phyloP scores from a whole-genome alignment of 2,329 filamentous ascomycete genomes.

The Dactylonectria estremocensis region DNA sequence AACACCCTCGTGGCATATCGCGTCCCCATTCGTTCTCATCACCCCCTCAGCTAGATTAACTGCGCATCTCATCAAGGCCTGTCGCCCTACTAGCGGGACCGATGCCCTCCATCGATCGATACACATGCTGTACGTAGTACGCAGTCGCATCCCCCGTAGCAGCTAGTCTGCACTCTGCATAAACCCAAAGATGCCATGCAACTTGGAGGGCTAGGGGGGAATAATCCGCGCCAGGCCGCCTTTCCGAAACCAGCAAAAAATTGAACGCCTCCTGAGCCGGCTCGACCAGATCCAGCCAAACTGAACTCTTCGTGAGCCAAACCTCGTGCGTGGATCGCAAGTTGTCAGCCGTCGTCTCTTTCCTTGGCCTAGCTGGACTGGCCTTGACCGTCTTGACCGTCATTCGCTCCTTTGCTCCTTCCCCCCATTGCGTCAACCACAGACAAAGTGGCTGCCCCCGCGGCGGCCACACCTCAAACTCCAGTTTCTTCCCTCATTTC shows the following conservation, averaged over 20 bases:
- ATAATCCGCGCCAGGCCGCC: slow-evolving; percentile 6
- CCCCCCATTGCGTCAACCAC: slow-evolving; percentile 13
- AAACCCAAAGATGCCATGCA: slow-evolving; percentile 1
- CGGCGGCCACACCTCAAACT: neutral
- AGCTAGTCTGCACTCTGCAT: neutral
- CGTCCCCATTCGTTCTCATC: slow-evolving; percentile 24
- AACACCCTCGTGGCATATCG: slow-evolving; percentile 2
- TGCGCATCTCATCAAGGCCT: neutral
- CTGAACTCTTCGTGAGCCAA: slow-evolving; percentile 10
- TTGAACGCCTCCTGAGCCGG: slow-evolving; percentile 31
- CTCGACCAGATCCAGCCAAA: slow-evolving; percentile 1
- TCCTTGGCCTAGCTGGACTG: slow-evolving; percentile 19
- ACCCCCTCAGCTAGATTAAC: slow-evolving; percentile 31
- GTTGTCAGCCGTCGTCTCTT: slow-evolving; percentile 18
- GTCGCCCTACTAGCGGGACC: neutral
- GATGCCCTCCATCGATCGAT: neutral
- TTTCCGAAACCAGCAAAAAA: slow-evolving; percentile 26
- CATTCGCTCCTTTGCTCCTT: slow-evolving; percentile 7
- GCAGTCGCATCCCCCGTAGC: neutral
- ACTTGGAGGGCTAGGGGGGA: neutral
- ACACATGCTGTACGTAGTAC: neutral
- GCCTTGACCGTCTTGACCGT: slow-evolving; percentile 25
- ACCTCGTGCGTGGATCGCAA: slow-evolving; percentile 31
- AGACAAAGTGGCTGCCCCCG: slow-evolving; percentile 12
- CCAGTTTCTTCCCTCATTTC: slow-evolving; percentile 8